phyloP scores from a whole-genome alignment of 768 basidiomycete genomes.

The Pholiota microspora region DNA sequence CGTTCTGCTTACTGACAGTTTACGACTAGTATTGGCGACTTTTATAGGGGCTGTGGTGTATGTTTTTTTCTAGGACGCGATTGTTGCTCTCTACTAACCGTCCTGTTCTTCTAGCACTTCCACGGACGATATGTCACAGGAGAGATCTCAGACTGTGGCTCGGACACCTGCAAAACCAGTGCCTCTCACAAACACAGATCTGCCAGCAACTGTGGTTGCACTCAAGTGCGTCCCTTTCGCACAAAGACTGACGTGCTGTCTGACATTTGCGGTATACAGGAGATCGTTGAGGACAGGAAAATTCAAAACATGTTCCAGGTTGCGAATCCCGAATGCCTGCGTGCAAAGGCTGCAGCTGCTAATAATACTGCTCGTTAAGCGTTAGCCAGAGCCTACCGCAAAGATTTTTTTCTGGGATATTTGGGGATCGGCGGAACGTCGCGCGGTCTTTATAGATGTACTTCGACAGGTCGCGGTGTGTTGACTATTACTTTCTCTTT shows the following conservation, averaged over 20 bases:
- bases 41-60: conserved; percentile 50
- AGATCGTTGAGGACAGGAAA: conserved; percentile 39
- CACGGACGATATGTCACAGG: conserved; percentile 49
- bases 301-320: conserved; percentile 49
- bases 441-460: not conserved
- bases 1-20: conserved; percentile 6
- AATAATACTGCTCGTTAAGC: conserved; percentile 33
- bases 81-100: conserved; percentile 6
- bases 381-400: not conserved
- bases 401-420: conserved; percentile 6
- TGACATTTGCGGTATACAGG: conserved; percentile 22
- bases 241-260: not conserved
- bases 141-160: conserved; percentile 38
- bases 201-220: conserved; percentile 38
- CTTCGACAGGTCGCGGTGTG: conserved; percentile 10
- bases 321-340: conserved; percentile 38
- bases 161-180: conserved; percentile 37
- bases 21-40: conserved; percentile 41
- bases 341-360: not conserved
- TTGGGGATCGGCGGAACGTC: conserved; percentile 7
- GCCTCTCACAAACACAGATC: conserved; percentile 42
- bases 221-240: conserved; percentile 29
- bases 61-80: conserved; percentile 14
- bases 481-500: conserved; percentile 8
- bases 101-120: conserved; percentile 36